Base-by-base conservation (phyloP, 176 grass and related monocot genomes). In the Triticum urartu region DNA sequence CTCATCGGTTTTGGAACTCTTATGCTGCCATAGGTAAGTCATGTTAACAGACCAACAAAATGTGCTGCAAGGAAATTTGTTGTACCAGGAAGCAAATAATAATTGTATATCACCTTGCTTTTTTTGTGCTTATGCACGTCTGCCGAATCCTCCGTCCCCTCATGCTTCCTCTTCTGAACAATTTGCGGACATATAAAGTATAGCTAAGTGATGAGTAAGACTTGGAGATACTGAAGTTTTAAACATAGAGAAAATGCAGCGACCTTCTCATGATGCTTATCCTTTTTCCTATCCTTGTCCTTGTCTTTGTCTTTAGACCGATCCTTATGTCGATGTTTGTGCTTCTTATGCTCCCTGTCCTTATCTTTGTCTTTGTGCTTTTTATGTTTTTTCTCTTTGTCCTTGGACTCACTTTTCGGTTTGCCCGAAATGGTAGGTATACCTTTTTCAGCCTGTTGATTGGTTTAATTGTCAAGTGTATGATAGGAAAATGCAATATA, bases 291-390 rank as follows among this genome's bases (percentile, higher is more conserved):
- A 65, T 98, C 95, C 82, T 92, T 97, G 66, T 94, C 92, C 83
- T 87, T 91, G 66, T 97, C 92, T 85, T 94, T 98, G 71, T 94
- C 91, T 92, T 94, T 98, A 68, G 75, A 92, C 48, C 88, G 84
- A 88, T 98, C 96, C 88, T 95, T 98, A 82, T 98, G 96, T 34
- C 91, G 93, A 87, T 94, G 92, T 86, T 91, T 98, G 73, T 94
- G 96, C 70, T 98, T 98, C 90, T 98, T 95, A 74, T 95, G 96
- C 77, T 98, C 96, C 90, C 89, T 98, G 75, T 98, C 96, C 77
- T 92, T 98, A 26, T 98, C 93, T 80, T 80, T 92, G 68, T 97
- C 95, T 84, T 88, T 98, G 76, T 98, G 91, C 36, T 85, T 98
- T 86, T 94, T 98, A 87, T 98, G 96, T 83, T 95, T 98, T 87